Conservation (phyloP, 164 flowering plant genomes). For the Piper longum region DNA sequence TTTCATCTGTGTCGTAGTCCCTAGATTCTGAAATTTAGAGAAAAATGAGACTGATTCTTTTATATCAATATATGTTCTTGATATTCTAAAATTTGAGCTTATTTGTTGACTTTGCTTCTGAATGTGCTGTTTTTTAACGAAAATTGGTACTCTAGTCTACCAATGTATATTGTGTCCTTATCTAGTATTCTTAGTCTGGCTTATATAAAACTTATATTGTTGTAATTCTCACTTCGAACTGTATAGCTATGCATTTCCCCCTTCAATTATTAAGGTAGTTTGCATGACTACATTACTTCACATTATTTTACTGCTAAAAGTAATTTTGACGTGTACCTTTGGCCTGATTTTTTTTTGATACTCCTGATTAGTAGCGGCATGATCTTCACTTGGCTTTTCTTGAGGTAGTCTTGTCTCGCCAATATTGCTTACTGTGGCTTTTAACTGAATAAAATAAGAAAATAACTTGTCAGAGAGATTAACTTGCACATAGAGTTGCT, state of each 20-base stretch:
- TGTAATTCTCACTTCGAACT: too few relatives aligned
- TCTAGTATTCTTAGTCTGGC: too few relatives aligned
- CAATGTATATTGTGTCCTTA: too few relatives aligned
- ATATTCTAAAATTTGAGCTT: too few relatives aligned
- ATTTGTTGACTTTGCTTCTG: too few relatives aligned
- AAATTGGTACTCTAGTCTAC: too few relatives aligned
- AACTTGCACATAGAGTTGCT: neutral
- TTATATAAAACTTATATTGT: too few relatives aligned
- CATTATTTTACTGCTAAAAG: neutral
- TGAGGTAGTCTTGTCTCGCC: neutral
- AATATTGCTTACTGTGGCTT: neutral
- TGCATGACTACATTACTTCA: too few relatives aligned
- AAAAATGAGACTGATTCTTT: conserved; percentile 7
- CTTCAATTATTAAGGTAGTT: too few relatives aligned
- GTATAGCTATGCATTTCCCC: too few relatives aligned
- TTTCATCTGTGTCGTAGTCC: conserved; percentile 9
- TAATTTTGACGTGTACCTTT: neutral
- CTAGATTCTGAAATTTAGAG: conserved; percentile 5
- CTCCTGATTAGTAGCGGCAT: neutral
- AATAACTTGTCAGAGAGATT: neutral
- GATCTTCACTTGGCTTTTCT: neutral
- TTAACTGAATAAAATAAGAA: neutral
- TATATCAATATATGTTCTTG: conserved; percentile 1
- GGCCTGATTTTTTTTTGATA: neutral
- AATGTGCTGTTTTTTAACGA: too few relatives aligned